Evolutionary conservation across 116 monocot genomes (phyloP).

Genomic region (Iris pallida): DNA sequence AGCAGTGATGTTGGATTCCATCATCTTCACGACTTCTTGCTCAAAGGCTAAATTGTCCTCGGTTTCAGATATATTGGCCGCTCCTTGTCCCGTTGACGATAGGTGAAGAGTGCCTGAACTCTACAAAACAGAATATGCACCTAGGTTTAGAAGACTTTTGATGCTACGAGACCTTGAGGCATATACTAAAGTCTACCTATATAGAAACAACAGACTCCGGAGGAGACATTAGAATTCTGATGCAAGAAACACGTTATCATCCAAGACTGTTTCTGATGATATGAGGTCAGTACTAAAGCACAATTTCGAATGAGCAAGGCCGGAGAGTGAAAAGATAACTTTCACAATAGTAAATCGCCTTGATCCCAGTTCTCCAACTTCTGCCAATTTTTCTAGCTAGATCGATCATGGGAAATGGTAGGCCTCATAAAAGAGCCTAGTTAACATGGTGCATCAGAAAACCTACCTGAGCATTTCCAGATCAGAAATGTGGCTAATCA

Average conservation of each 20-base stretch:
- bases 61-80: constrained; percentile 18
- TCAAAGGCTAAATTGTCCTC: constrained; percentile 39
- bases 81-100: constrained; percentile 26
- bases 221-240: neutral
- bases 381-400: no score
- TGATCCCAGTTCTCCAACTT: no score
- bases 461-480: no score
- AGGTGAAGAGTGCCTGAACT: constrained; percentile 23
- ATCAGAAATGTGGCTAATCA: no score
- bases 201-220: no score
- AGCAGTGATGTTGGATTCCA: constrained; percentile 66
- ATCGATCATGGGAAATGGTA: no score
- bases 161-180: no score
- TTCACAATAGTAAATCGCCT: no score
- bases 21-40: constrained; percentile 62
- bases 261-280: neutral
- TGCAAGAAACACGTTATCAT: neutral
- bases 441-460: no score
- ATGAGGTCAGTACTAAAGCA: neutral
- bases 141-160: neutral
- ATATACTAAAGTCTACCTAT: no score
- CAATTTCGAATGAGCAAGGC: neutral
- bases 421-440: no score
- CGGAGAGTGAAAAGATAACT: neutral
- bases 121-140: constrained; percentile 21